A percentile compares a stretch with the other conserved stretches of the same genome.
These are phyloP conservation scores for Sodiomyces alkalinus DNA, from an alignment of 2,329 filamentous ascomycete genomes.

Conservation along the genomic window DNA sequence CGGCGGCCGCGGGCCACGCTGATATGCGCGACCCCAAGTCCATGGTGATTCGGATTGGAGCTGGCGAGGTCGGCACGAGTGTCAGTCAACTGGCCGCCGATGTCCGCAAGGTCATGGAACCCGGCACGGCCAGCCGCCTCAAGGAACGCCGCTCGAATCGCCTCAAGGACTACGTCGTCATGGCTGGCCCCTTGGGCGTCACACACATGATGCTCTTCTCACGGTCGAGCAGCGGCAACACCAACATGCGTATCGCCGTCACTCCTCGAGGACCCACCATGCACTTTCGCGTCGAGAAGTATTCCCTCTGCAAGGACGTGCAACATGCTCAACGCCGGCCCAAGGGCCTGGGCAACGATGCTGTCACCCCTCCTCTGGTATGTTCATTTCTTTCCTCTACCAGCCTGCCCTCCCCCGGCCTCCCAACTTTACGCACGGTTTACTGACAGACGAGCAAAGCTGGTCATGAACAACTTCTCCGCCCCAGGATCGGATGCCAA, in stretches of 20 bases:
- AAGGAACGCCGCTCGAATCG: slow-evolving; percentile 84
- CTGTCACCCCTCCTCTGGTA: slow-evolving; percentile 68
- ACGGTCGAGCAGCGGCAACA: slow-evolving; percentile 76
- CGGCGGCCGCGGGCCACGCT: slow-evolving; percentile 41
- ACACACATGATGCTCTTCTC: slow-evolving; percentile 90
- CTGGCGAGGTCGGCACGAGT: slow-evolving; percentile 81
- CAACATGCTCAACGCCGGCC: slow-evolving; percentile 71
- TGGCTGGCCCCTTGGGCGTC: slow-evolving; percentile 88
- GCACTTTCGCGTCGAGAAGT: slow-evolving; percentile 87
- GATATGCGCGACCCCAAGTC: slow-evolving; percentile 68
- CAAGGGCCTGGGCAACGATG: slow-evolving; percentile 70
- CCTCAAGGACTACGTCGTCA: slow-evolving; percentile 81
- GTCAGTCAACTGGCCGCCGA: slow-evolving; percentile 85
- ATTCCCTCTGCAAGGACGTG: slow-evolving; percentile 86
- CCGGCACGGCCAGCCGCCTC: slow-evolving; percentile 74
- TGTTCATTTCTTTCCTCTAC: slow-evolving; percentile 8
- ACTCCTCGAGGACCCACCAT: slow-evolving; percentile 85
- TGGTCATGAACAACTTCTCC: slow-evolving; percentile 97
- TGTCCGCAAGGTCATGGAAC: slow-evolving; percentile 88
- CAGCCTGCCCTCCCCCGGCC: too few relatives aligned
- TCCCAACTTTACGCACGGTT: neutral
- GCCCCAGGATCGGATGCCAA: slow-evolving; percentile 44
- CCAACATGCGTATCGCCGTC: slow-evolving; percentile 75
- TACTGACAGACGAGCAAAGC: slow-evolving; percentile 26
- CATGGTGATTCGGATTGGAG: slow-evolving; percentile 96